phyloP scores from a whole-genome alignment of 2,329 filamentous ascomycete species.

The Thelonectria blattea region DNA sequence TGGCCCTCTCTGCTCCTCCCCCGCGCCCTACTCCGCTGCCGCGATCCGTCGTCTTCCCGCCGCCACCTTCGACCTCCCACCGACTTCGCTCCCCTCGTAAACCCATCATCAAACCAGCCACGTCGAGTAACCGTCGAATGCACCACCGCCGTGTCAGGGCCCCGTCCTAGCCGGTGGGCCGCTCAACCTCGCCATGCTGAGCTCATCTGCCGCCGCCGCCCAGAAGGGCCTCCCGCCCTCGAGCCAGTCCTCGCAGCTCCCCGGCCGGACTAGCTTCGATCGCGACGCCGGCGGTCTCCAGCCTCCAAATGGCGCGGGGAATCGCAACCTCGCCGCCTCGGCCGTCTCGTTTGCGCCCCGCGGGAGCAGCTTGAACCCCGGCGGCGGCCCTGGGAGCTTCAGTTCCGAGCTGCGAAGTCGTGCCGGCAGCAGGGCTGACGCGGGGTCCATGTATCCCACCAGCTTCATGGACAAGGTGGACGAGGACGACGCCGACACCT shows the following conservation, averaged over 20 bases:
- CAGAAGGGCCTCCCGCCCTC: conserved; percentile 42
- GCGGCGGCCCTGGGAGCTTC: conserved; percentile 82
- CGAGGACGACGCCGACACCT: conserved; percentile 62
- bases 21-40: background rate
- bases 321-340: conserved; percentile 58
- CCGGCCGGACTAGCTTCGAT: conserved; percentile 52
- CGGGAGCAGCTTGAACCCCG: conserved; percentile 72
- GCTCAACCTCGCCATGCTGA: conserved; percentile 42
- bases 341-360: conserved; percentile 69
- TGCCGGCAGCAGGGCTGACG: conserved; percentile 46
- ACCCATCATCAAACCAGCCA: conserved; percentile 18
- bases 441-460: conserved; percentile 44
- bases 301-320: conserved; percentile 51
- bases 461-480: conserved; percentile 63
- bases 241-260: conserved; percentile 43
- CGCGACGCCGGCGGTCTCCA: conserved; percentile 59
- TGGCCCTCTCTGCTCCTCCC: background rate
- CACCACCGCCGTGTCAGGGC: conserved; percentile 43
- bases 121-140: conserved; percentile 44
- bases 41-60: background rate
- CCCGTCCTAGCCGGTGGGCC: conserved; percentile 48
- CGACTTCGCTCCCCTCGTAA: conserved; percentile 23
- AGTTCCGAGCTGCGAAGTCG: conserved; percentile 80
- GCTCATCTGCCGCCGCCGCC: conserved; percentile 40
- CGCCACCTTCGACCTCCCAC: conserved; percentile 15